These are phyloP conservation scores for Periglandula ipomoeae DNA, from an alignment of 2,329 filamentous ascomycete genomes.

Conservation along the genomic window DNA sequence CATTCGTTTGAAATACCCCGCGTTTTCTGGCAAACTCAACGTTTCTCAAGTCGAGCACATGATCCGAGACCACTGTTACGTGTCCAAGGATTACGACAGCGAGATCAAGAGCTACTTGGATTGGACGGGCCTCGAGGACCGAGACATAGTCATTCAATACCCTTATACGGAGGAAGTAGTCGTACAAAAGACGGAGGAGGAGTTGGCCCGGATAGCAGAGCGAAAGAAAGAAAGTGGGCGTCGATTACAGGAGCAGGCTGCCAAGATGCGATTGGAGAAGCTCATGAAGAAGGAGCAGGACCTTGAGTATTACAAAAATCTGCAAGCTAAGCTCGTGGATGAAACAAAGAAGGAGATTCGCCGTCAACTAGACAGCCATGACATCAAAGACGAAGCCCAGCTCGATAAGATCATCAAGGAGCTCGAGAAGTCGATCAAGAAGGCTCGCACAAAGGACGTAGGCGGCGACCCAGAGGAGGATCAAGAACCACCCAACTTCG, in stretches of 20 bases:
- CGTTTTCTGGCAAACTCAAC: slow-evolving; percentile 78
- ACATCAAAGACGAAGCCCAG: slow-evolving; percentile 82
- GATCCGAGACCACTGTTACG: slow-evolving; percentile 80
- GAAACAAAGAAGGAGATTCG: slow-evolving; percentile 88
- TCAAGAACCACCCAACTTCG: slow-evolving; percentile 75
- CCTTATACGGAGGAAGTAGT: slow-evolving; percentile 88
- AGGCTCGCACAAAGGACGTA: slow-evolving; percentile 86
- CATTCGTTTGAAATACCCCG: slow-evolving; percentile 82
- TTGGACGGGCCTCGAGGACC: slow-evolving; percentile 84
- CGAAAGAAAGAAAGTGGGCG: slow-evolving; percentile 91
- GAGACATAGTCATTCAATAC: slow-evolving; percentile 83
- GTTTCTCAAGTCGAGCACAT: slow-evolving; percentile 80
- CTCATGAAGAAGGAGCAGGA: slow-evolving; percentile 94
- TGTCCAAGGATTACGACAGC: slow-evolving; percentile 73
- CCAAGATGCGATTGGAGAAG: slow-evolving; percentile 94
- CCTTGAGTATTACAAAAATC: slow-evolving; percentile 81
- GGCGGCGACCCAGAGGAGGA: slow-evolving; percentile 75
- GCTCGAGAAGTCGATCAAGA: slow-evolving; percentile 80
- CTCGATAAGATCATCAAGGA: slow-evolving; percentile 81
- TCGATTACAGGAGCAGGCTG: slow-evolving; percentile 86
- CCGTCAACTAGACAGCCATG: slow-evolving; percentile 77
- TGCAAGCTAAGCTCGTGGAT: slow-evolving; percentile 63
- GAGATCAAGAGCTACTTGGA: slow-evolving; percentile 74
- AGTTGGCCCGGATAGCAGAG: slow-evolving; percentile 82
- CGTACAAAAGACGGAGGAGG: slow-evolving; percentile 87